phyloP scores from a whole-genome alignment of 306 rosid genomes.

The Mimosa bimucronata region DNA sequence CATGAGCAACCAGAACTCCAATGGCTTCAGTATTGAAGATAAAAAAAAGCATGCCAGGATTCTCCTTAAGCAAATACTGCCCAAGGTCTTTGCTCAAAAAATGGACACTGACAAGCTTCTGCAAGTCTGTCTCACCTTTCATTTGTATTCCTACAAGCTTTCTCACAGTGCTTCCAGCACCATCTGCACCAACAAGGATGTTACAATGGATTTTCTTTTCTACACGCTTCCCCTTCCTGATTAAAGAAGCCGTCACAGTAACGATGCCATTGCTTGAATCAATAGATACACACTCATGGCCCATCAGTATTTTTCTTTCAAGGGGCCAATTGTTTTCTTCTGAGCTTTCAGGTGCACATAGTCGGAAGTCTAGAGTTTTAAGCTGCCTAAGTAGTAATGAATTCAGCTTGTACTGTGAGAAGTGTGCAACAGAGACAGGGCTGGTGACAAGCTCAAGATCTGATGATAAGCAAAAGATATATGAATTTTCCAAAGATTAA shows the following conservation, averaged over 20 bases:
- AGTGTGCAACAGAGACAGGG: slow-evolving; percentile 91
- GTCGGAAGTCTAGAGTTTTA: slow-evolving; percentile 63
- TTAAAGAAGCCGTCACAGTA: slow-evolving; percentile 60
- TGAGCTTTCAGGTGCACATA: slow-evolving; percentile 46
- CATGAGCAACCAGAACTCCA: slow-evolving; percentile 97
- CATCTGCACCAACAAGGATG: slow-evolving; percentile 81
- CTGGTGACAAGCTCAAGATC: slow-evolving; percentile 80
- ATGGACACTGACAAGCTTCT: slow-evolving; percentile 89
- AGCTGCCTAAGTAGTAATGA: slow-evolving; percentile 70
- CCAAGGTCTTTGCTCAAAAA: slow-evolving; percentile 88
- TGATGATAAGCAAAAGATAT: slow-evolving; percentile 49
- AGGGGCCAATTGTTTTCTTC: slow-evolving; percentile 41
- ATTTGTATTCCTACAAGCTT: slow-evolving; percentile 78
- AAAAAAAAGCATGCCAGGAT: slow-evolving; percentile 95
- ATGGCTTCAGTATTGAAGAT: slow-evolving; percentile 88
- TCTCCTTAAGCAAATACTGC: slow-evolving; percentile 77
- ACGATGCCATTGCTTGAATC: slow-evolving; percentile 56
- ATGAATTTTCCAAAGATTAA: slow-evolving; percentile 41
- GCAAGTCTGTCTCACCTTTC: slow-evolving; percentile 87
- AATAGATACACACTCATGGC: slow-evolving; percentile 79
- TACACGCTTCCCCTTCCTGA: slow-evolving; percentile 55
- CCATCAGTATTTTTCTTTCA: slow-evolving; percentile 68
- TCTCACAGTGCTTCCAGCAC: slow-evolving; percentile 88
- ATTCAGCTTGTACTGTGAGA: slow-evolving; percentile 81
- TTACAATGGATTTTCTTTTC: slow-evolving; percentile 65